Evolutionary conservation across 2,329 filamentous ascomycete genomes (phyloP).

Genomic region (Aspergillus pseudotamarii): DNA sequence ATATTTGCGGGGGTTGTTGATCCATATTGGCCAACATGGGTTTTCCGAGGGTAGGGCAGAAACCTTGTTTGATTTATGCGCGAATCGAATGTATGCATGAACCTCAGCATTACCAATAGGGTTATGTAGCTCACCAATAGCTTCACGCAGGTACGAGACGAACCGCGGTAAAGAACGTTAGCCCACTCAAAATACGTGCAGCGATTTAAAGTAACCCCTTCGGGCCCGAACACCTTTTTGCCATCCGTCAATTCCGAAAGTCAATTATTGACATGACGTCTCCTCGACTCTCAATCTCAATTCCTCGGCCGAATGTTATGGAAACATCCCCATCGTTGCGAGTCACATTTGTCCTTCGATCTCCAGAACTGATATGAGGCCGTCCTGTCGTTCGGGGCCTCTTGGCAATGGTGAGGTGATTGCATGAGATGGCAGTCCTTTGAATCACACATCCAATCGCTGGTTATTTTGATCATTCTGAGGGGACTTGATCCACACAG

Average conservation of each 20-base stretch:
- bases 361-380: too few species aligned
- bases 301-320: too few species aligned
- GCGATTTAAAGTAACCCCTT: background rate
- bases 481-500: too few species aligned
- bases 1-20: too few species aligned
- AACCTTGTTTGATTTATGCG: background rate
- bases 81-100: background rate
- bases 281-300: background rate
- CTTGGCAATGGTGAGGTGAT: too few species aligned
- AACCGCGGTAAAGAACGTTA: background rate
- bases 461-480: too few species aligned
- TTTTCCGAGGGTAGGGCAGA: background rate
- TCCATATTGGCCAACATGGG: too few species aligned
- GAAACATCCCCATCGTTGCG: too few species aligned
- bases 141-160: background rate
- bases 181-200: background rate
- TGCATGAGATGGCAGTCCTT: too few species aligned
- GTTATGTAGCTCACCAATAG: background rate
- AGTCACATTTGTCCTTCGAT: too few species aligned
- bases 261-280: background rate
- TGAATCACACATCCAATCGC: too few species aligned
- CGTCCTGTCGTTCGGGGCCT: too few species aligned
- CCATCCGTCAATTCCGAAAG: background rate
- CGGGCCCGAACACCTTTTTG: background rate
- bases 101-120: background rate